Conservation (phyloP, 1,284 basidiomycete genomes). For the Rhodotorula sp. region DNA sequence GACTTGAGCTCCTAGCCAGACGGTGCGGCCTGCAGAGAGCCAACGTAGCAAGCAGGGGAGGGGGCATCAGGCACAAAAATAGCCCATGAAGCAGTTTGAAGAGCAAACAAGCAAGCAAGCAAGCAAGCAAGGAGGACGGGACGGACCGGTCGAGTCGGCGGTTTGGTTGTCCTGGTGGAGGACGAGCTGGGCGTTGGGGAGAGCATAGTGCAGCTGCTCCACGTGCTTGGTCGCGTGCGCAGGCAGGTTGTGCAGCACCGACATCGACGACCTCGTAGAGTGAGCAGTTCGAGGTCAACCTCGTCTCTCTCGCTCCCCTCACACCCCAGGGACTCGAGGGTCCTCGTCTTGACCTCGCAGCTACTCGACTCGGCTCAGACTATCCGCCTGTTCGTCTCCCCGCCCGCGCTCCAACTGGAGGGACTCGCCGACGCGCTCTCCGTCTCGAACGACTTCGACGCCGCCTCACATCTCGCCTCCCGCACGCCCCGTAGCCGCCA, state of each 20-base stretch:
- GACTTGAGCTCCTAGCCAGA: constrained; percentile 70
- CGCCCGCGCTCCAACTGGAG: too few relatives aligned
- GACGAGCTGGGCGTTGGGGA: constrained; percentile 48
- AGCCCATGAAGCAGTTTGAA: neutral
- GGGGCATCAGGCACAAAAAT: neutral
- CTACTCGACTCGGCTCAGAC: too few relatives aligned
- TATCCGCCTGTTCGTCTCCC: too few relatives aligned
- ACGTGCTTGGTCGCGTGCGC: constrained; percentile 35
- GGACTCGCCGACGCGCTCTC: too few relatives aligned
- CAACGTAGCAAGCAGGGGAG: neutral
- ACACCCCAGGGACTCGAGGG: too few relatives aligned
- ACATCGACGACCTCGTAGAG: neutral
- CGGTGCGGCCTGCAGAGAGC: constrained; percentile 64
- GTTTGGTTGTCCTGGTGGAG: constrained; percentile 55
- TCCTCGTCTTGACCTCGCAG: too few relatives aligned
- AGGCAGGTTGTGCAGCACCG: constrained; percentile 6
- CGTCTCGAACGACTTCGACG: too few relatives aligned
- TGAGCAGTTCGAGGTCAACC: too few relatives aligned
- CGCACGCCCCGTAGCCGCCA: too few relatives aligned
- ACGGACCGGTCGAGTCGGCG: constrained; percentile 22
- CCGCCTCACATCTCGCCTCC: too few relatives aligned
- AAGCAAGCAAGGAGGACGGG: neutral
- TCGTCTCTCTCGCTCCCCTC: too few relatives aligned
- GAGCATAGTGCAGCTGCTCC: constrained; percentile 53
- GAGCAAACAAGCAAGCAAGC: constrained; percentile 59